These are phyloP conservation scores for Paraglomus brasilianum DNA, from an alignment of 192 early-diverging fungal species.

Conservation along the genomic window DNA sequence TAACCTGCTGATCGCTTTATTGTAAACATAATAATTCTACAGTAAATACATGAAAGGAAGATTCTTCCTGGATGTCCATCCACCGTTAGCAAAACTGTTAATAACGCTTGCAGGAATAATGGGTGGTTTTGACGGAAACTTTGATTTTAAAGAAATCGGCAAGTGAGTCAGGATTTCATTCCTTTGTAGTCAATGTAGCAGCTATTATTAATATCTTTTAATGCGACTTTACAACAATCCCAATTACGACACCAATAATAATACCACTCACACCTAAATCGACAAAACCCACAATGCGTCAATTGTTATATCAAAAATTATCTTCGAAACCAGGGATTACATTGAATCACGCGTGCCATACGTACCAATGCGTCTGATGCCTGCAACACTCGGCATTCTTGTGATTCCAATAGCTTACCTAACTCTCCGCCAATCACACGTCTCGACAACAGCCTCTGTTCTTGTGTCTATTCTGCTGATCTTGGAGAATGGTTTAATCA, in stretches of 20 bases:
- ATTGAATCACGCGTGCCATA: conserved; percentile 86
- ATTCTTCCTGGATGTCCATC: conserved; percentile 96
- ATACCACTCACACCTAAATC: neutral
- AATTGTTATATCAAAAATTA: neutral
- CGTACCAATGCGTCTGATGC: conserved; percentile 76
- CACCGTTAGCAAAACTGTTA: conserved; percentile 91
- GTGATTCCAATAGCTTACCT: conserved; percentile 82
- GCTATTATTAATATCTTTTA: neutral
- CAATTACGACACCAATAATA: too few species aligned
- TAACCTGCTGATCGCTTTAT: conserved; percentile 44
- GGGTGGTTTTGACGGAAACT: conserved; percentile 87
- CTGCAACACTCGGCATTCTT: conserved; percentile 74
- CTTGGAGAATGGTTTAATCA: conserved; percentile 89
- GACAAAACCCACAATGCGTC: neutral
- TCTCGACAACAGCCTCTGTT: conserved; percentile 68
- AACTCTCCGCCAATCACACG: conserved; percentile 78
- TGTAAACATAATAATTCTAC: conserved; percentile 28
- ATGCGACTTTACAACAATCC: neutral
- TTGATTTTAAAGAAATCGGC: conserved; percentile 93
- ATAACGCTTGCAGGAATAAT: conserved; percentile 75
- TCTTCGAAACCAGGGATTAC: conserved; percentile 66
- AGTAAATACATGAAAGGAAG: conserved; percentile 79
- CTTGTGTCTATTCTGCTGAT: conserved; percentile 79
- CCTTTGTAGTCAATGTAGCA: neutral
- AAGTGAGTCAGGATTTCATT: conserved; percentile 43